Conservation (phyloP, 306 rosid genomes). For the Cucumis cinereus region DNA sequence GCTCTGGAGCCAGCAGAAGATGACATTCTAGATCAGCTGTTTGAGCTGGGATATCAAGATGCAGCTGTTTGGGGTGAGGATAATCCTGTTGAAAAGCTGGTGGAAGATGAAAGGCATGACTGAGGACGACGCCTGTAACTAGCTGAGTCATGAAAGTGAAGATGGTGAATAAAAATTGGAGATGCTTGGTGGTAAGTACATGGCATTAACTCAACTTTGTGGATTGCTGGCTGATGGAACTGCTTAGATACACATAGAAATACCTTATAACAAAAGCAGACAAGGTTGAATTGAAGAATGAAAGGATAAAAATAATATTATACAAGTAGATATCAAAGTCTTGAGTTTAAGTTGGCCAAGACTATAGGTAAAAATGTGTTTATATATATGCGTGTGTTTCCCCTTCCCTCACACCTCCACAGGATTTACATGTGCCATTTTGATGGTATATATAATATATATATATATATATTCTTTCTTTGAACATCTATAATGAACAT, state of each 20-base stretch:
- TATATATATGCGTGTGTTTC: neutral
- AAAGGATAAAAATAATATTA: neutral
- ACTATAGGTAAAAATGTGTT: neutral
- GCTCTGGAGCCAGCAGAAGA: constrained; percentile 88
- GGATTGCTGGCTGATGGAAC: neutral
- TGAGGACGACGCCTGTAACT: neutral
- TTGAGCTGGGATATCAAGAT: constrained; percentile 72
- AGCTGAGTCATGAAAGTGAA: neutral
- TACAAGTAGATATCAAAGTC: neutral
- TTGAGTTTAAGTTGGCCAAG: neutral
- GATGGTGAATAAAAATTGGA: neutral
- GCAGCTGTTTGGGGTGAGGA: constrained; percentile 79
- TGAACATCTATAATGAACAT: too few relatives aligned
- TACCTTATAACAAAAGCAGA: neutral
- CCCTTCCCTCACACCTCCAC: neutral
- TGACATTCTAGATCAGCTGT: constrained; percentile 55
- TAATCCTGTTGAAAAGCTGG: constrained; percentile 51
- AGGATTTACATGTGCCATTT: neutral
- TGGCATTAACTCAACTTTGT: neutral
- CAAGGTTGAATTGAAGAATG: neutral
- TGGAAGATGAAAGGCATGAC: constrained; percentile 26
- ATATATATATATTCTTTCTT: neutral
- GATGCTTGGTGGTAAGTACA: neutral
- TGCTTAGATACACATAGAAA: neutral
- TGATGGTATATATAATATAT: neutral